A percentile compares a stretch with the other conserved stretches of the same genome.
Evolutionary conservation across 257 asterid species (phyloP).

Genomic region (Apocynum venetum): DNA sequence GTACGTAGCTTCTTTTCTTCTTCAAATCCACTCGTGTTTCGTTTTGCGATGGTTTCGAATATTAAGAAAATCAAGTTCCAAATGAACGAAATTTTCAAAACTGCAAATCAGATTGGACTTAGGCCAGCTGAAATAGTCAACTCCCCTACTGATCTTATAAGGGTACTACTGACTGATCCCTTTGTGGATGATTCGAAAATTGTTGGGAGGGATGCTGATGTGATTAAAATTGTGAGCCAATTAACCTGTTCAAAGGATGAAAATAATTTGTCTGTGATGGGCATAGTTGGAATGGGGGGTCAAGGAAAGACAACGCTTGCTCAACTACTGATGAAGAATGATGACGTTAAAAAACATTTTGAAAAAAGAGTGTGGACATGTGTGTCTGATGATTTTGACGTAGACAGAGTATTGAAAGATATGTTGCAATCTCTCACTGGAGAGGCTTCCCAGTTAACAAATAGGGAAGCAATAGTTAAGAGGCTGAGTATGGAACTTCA

Average conservation of each 20-base stretch:
- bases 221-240: background rate
- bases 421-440: background rate
- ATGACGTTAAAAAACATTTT: background rate
- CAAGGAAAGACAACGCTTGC: no score
- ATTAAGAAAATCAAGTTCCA: background rate
- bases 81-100: background rate
- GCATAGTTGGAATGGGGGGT: no score
- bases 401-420: background rate
- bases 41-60: background rate
- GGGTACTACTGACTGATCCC: background rate
- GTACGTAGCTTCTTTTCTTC: background rate
- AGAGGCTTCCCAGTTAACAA: background rate
- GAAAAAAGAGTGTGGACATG: background rate
- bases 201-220: slow-evolving; percentile 3
- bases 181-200: background rate
- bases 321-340: no score
- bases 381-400: no score
- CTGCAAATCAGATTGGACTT: background rate
- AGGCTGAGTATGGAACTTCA: background rate
- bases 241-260: background rate
- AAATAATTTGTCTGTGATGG: background rate
- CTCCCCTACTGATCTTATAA: background rate
- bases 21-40: background rate
- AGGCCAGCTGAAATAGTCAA: background rate
- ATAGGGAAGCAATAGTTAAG: background rate